Evolutionary conservation across 768 basidiomycete species (phyloP), one percentile per base, ranked within the genome.

Genomic region (Myochromella boudieri): DNA sequence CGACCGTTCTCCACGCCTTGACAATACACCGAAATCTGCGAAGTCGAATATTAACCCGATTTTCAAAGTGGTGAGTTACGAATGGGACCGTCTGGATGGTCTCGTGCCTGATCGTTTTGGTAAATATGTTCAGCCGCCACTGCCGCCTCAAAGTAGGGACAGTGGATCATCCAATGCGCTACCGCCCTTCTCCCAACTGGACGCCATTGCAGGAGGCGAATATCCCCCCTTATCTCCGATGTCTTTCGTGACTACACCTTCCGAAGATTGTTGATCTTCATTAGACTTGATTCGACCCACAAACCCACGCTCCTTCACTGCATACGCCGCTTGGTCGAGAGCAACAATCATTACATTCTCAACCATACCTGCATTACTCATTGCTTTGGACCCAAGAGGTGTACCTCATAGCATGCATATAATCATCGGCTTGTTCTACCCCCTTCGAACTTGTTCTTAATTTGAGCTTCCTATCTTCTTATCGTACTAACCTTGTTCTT

Each of bases 51-150:
- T 91, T 60, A 90, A 92, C 65, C 87, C 90, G 22, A 91, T 91
- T 63, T 92, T 92, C 75, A 85, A 88, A 80, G 89, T 92, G 73
- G 90, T 91, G 70, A 74, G 90, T 81, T 67, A 69, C 52, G 60
- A 66, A 60, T 68, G 62, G 65, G 67, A 68, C 62, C 56, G 60
- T 69, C 47, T 54, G 56, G 59, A 65, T 62, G 64, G 61, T 60
- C 55, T 67, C 22, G 58, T 58, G 44, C 63, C 65, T 70, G 60
- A 69, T 62, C 51, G 62, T 51, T 52, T 54, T 60, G 58, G 52
- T 60, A 56, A 59, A 47, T 51, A 57, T 48, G 49, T 57, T 51
- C 64, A 85, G 82, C 76, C 81, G 48, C 79, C 81, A 62, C 65
- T 79, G 55, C 76, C 80, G 18, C 69, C 79, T 27, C 65, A 68